Evolutionary conservation across 2,329 filamentous ascomycete genomes (phyloP).

Genomic region (Pseudogymnoascus sp.): DNA sequence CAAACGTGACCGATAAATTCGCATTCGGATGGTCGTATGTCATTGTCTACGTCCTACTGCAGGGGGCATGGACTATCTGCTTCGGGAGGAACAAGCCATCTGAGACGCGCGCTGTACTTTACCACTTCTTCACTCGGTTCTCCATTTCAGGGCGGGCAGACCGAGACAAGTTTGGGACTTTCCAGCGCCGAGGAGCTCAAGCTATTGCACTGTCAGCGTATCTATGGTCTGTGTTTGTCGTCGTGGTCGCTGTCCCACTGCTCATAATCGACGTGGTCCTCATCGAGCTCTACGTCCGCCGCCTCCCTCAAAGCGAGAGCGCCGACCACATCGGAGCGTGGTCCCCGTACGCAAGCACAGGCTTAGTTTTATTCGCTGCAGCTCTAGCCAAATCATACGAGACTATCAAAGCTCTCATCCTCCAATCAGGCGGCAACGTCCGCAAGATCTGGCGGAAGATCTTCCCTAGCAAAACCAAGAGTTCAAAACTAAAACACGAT

Average conservation of each 20-base stretch:
- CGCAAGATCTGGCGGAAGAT: neutral
- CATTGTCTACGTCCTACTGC: neutral
- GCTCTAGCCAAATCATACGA: neutral
- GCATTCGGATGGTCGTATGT: neutral
- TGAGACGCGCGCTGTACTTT: neutral
- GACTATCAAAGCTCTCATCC: neutral
- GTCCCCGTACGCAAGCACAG: neutral
- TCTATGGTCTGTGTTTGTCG: neutral
- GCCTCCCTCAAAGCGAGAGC: neutral
- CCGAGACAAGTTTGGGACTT: neutral
- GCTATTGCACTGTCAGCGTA: neutral
- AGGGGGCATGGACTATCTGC: neutral
- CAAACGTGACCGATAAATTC: neutral
- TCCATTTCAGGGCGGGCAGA: neutral
- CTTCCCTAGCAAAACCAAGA: constrained; percentile 2
- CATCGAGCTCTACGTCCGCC: neutral
- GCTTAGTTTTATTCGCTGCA: neutral
- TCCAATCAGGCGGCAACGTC: neutral
- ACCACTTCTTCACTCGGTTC: neutral
- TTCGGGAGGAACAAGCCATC: constrained; percentile 3
- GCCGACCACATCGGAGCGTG: neutral
- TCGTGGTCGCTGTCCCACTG: neutral
- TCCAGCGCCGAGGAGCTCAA: neutral
- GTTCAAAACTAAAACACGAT: neutral
- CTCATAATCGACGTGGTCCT: neutral